A percentile compares a stretch with the other conserved stretches of the same genome.
These are phyloP conservation scores for Talaromyces atroroseus DNA, from an alignment of 2,329 filamentous ascomycete species.

Conservation along the genomic window DNA sequence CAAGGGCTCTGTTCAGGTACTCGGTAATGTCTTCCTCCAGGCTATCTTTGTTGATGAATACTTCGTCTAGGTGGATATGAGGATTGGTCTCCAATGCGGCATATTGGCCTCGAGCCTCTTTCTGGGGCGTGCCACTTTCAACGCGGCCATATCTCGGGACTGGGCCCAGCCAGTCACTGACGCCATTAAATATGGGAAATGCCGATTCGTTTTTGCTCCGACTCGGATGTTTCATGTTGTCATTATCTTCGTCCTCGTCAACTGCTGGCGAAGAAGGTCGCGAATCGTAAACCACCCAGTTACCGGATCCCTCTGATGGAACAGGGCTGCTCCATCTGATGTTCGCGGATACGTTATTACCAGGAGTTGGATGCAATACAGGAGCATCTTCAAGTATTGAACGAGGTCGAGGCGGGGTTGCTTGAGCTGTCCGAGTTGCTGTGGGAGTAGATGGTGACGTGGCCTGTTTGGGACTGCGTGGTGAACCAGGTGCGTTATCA, in stretches of 20 bases:
- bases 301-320: slow-evolving; percentile 29
- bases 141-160: slow-evolving; percentile 25
- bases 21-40: slow-evolving; percentile 32
- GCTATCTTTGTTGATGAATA: slow-evolving; percentile 31
- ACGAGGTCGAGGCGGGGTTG: slow-evolving; percentile 26
- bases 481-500: slow-evolving; percentile 23
- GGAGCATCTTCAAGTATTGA: slow-evolving; percentile 27
- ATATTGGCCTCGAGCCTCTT: slow-evolving; percentile 34
- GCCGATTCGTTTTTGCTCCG: slow-evolving; percentile 23
- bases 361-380: slow-evolving; percentile 24
- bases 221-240: slow-evolving; percentile 31
- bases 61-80: slow-evolving; percentile 26
- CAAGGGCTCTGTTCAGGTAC: slow-evolving; percentile 33
- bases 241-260: slow-evolving; percentile 17
- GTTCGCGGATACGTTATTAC: slow-evolving; percentile 20
- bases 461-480: slow-evolving; percentile 4
- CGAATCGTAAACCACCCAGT: slow-evolving; percentile 37
- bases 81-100: slow-evolving; percentile 29
- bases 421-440: slow-evolving; percentile 23
- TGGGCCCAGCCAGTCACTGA: slow-evolving; percentile 32
- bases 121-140: slow-evolving; percentile 25
- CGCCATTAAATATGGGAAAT: slow-evolving; percentile 22
- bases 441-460: slow-evolving; percentile 15
- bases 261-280: slow-evolving; percentile 1
- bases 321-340: slow-evolving; percentile 31